Conservation (phyloP, 129 eudicot species). For the Artemisia tridentata region DNA sequence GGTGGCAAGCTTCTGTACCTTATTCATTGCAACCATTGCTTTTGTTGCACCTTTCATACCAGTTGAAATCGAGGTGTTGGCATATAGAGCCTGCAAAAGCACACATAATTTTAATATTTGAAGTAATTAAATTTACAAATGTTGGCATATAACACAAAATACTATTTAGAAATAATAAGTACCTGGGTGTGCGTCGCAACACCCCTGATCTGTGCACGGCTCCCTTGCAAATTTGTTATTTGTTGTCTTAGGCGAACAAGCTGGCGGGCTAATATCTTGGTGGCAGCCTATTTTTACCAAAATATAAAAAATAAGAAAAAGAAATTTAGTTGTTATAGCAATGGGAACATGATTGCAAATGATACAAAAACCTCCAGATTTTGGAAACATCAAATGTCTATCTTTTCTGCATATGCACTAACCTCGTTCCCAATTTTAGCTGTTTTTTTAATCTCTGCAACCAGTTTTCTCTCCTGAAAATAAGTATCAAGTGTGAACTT, state of each 20-base stretch:
- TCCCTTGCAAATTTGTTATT: constrained; percentile 85
- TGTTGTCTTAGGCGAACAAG: constrained; percentile 88
- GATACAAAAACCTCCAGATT: constrained; percentile 15
- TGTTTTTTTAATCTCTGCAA: constrained; percentile 92
- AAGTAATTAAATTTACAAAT: too few species aligned
- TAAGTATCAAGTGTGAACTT: constrained; percentile 24
- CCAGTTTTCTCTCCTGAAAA: constrained; percentile 78
- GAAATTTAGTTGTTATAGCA: background rate
- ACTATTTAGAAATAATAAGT: background rate
- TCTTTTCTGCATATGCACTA: constrained; percentile 18
- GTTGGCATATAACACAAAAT: too few species aligned
- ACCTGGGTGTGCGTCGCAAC: constrained; percentile 97
- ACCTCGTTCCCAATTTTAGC: constrained; percentile 95
- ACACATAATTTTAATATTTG: too few species aligned
- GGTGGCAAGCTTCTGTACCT: constrained; percentile 38
- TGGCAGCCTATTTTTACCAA: constrained; percentile 66
- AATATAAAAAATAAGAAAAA: background rate
- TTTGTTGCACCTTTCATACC: constrained; percentile 99
- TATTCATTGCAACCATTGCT: constrained; percentile 97
- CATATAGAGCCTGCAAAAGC: constrained; percentile 64
- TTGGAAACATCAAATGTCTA: constrained; percentile 6
- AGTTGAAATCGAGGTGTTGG: constrained; percentile 88
- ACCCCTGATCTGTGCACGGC: constrained; percentile 94
- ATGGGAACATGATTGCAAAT: background rate
- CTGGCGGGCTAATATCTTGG: constrained; percentile 90